A percentile compares a stretch with the other conserved stretches of the same genome.
phyloP scores from a whole-genome alignment of 108 stramenopile genomes.

The Pseudonitzschia multiseries region DNA sequence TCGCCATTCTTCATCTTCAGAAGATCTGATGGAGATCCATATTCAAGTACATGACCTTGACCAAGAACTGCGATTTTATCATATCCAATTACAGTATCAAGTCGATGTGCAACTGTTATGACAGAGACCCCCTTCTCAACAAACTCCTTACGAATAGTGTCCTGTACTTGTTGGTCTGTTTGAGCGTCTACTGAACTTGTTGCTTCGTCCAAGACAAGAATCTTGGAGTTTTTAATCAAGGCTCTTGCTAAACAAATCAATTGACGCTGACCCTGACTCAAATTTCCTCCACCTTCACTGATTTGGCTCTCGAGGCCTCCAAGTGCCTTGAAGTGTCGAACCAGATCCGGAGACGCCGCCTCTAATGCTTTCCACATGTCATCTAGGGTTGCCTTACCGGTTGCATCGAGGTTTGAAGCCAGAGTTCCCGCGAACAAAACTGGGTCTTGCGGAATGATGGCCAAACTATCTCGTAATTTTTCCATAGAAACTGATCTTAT shows the following conservation, averaged over 20 bases:
- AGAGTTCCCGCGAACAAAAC: conserved; percentile 90
- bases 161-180: conserved; percentile 76
- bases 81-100: conserved; percentile 89
- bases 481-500: conserved; percentile 74
- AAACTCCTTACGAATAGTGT: conserved; percentile 72
- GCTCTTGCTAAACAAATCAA: conserved; percentile 92
- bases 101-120: conserved; percentile 88
- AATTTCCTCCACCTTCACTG: conserved; percentile 85
- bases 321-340: conserved; percentile 45
- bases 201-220: conserved; percentile 90
- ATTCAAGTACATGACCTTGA: conserved; percentile 78
- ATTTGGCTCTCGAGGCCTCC: conserved; percentile 56
- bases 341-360: conserved; percentile 67
- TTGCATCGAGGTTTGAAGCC: conserved; percentile 88
- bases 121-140: conserved; percentile 82
- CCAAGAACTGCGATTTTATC: conserved; percentile 92
- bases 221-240: conserved; percentile 67
- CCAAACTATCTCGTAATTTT: conserved; percentile 71
- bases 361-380: conserved; percentile 81
- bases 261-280: conserved; percentile 89
- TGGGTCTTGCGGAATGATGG: conserved; percentile 97
- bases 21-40: conserved; percentile 61
- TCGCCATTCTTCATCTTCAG: conserved; percentile 48
- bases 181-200: conserved; percentile 72
- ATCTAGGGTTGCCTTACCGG: conserved; percentile 50